A percentile compares a stretch with the other conserved stretches of the same genome.
Conservation (phyloP, 345 rosid species). For the Geranium brycei region DNA sequence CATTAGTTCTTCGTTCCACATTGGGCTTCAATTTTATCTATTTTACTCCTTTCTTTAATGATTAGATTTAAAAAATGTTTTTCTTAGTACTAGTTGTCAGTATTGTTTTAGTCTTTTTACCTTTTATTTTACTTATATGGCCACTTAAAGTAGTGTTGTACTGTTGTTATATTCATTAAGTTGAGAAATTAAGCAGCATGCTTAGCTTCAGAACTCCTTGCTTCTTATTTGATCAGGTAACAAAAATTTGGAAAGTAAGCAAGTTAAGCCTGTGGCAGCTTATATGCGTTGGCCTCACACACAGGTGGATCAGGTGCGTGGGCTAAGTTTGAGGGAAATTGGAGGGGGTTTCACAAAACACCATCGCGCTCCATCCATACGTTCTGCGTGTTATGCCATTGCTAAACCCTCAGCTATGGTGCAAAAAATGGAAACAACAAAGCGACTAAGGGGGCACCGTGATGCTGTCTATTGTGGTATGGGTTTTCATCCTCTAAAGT, state of each 20-base stretch:
- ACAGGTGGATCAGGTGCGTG: slow-evolving; percentile 90
- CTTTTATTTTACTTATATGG: background rate
- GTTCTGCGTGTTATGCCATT: slow-evolving; percentile 81
- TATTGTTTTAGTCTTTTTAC: too few relatives aligned
- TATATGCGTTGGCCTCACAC: slow-evolving; percentile 94
- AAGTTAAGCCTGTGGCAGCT: slow-evolving; percentile 37
- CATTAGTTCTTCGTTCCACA: background rate
- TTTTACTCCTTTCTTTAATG: background rate
- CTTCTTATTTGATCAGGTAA: slow-evolving; percentile 32
- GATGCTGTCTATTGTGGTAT: slow-evolving; percentile 98
- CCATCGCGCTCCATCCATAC: slow-evolving; percentile 89
- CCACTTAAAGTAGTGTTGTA: background rate
- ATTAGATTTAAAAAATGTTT: too few relatives aligned
- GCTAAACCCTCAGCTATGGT: slow-evolving; percentile 90
- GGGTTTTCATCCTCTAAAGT: slow-evolving; percentile 15
- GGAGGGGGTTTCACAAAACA: slow-evolving; percentile 96
- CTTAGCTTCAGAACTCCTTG: slow-evolving; percentile 2
- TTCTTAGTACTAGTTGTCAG: too few relatives aligned
- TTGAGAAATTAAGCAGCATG: background rate
- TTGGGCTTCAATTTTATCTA: background rate
- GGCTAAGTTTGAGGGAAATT: slow-evolving; percentile 86
- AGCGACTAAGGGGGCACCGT: slow-evolving; percentile 87
- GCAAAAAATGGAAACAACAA: slow-evolving; percentile 82
- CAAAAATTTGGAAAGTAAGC: slow-evolving; percentile 21
- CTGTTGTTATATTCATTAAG: background rate